Evolutionary conservation across 2,329 filamentous ascomycete species (phyloP).

Genomic region (Aureobasidium sp.): DNA sequence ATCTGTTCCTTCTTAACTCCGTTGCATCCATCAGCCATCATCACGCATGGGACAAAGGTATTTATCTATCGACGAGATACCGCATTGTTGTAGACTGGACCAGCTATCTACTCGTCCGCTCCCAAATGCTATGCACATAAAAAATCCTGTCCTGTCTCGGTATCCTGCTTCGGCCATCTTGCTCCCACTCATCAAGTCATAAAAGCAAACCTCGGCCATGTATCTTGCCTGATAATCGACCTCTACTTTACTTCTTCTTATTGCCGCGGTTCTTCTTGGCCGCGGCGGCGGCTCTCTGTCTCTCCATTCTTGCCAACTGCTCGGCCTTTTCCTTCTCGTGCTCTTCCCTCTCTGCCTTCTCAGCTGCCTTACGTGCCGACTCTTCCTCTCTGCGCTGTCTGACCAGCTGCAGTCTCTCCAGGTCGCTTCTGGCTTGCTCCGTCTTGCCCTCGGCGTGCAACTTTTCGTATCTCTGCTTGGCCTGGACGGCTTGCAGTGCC

Average conservation of each 20-base stretch:
- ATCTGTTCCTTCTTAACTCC: not conserved
- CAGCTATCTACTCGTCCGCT: constrained; percentile 2
- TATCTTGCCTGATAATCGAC: not conserved
- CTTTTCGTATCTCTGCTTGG: constrained; percentile 85
- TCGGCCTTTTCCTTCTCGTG: constrained; percentile 51
- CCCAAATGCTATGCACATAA: constrained; percentile 8
- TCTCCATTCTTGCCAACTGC: constrained; percentile 41
- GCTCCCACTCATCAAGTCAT: constrained; percentile 3
- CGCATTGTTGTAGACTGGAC: not conserved
- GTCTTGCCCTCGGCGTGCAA: constrained; percentile 93
- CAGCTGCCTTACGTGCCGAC: constrained; percentile 70
- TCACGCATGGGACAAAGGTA: not conserved
- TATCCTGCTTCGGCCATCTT: not conserved
- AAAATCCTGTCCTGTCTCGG: not conserved
- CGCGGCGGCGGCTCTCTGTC: constrained; percentile 37
- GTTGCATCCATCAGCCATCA: not conserved
- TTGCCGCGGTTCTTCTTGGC: constrained; percentile 35
- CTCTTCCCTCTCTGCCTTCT: constrained; percentile 45
- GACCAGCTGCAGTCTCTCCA: constrained; percentile 75
- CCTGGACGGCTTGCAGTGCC: constrained; percentile 77
- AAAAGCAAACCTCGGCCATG: not conserved
- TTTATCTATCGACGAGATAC: too few relatives aligned
- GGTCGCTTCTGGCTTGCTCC: constrained; percentile 83
- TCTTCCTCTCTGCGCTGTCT: constrained; percentile 81
- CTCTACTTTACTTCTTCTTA: constrained; percentile 34